Evolutionary conservation across 1,139 yeast genomes (phyloP).

Genomic region (Sugiyamaella sp.): DNA sequence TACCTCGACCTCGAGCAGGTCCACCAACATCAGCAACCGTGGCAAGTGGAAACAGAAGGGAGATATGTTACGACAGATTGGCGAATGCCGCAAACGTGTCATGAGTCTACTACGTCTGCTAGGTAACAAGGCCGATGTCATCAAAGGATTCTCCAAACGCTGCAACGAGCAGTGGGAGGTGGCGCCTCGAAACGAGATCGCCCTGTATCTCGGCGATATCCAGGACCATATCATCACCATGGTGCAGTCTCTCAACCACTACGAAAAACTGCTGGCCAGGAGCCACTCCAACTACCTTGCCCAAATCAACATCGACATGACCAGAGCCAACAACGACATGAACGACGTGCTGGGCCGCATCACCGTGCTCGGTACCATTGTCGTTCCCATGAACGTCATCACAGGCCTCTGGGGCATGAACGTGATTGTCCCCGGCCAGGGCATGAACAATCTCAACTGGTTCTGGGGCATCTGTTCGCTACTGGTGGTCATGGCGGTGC

Average conservation of each 20-base stretch:
- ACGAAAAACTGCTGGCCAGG: constrained; percentile 88
- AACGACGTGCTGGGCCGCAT: constrained; percentile 94
- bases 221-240: constrained; percentile 85
- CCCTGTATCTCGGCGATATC: constrained; percentile 89
- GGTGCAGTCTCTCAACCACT: constrained; percentile 93
- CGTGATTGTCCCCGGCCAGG: constrained; percentile 94
- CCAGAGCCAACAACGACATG: constrained; percentile 94
- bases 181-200: constrained; percentile 76
- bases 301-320: constrained; percentile 96
- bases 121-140: constrained; percentile 94
- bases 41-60: constrained; percentile 91
- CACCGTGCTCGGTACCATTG: constrained; percentile 91
- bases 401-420: constrained; percentile 99
- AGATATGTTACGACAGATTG: constrained; percentile 91
- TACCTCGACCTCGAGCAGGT: constrained; percentile 32
- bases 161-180: constrained; percentile 83
- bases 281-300: constrained; percentile 95
- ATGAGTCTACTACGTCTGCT: constrained; percentile 84
- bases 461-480: constrained; percentile 53
- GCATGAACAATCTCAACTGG: constrained; percentile 68
- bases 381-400: constrained; percentile 88
- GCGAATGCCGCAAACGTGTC: constrained; percentile 91
- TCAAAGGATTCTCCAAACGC: constrained; percentile 89
- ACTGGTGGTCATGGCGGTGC: constrained; percentile 41
- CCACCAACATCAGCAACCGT: constrained; percentile 48